Evolutionary conservation across 176 grass and related monocot genomes (phyloP), one percentile per base, ranked within the genome.

Genomic region (Melocanna baccifera): DNA sequence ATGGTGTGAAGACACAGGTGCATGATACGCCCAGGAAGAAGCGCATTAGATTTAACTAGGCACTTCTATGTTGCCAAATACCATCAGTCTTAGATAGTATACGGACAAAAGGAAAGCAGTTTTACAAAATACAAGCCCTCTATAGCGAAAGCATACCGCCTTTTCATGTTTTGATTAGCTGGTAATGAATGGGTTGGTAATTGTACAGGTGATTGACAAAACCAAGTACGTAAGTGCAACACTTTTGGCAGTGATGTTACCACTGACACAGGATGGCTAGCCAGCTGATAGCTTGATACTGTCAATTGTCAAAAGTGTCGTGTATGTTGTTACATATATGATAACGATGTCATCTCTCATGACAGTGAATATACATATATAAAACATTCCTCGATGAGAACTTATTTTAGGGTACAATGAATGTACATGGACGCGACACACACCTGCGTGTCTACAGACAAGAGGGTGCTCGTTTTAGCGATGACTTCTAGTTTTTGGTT

Each of bases 21-120:
- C 96, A 98, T 45, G 91, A 88, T 22, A 98, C 91, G 5, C 96
- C 96, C 28, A 92, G 91, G 80, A 95, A 94, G 80, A 98, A 92
- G 83, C 80, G 79, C 79, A 36, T 19, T 18, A 85, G 88, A 13
- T 78, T 25, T 7, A 71, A 51, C 73, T 90, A 82, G 42, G 13
- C 36, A 26, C 11, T 34, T 25, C 7, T 2, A 45, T 81, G 52
- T 75, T 46, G 69, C 40, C 39, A 81, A 62, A 67, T 85, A 75
- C 30, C 29, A 69, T 52, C 58, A 75, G 5, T 67, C 23, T 81
- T 36, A 36, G 34, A 0, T 81, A 75, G 19, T 30, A 79, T 71
- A 86, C 36, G 34, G 22, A 3, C 43, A 76, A 50, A 50, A 71
- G 15, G 67, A 85, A 46, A 65, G 58, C 34, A 84, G 20, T 5